phyloP scores from a whole-genome alignment of 306 rosid species.

The Citrullus mucosospermus region DNA sequence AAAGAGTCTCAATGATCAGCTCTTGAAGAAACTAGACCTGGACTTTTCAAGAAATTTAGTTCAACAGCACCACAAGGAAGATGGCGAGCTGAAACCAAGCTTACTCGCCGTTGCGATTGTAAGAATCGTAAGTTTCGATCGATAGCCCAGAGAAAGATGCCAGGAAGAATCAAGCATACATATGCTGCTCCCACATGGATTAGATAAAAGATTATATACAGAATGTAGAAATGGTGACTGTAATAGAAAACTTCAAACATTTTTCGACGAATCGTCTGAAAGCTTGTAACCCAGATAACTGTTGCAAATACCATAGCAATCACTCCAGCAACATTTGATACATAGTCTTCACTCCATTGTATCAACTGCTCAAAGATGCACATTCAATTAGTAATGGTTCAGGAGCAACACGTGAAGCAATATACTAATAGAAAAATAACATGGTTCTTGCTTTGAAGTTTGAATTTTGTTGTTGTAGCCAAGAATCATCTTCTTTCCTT shows the following conservation, averaged over 20 bases:
- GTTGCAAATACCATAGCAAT: conserved; percentile 38
- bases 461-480: background rate
- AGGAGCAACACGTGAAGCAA: background rate
- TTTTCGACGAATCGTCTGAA: conserved; percentile 30
- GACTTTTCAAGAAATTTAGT: conserved; percentile 45
- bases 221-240: conserved; percentile 45
- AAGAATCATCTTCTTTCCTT: background rate
- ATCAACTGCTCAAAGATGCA: conserved; percentile 10
- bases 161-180: conserved; percentile 46
- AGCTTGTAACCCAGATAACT: conserved; percentile 44
- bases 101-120: conserved; percentile 34
- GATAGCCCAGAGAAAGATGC: conserved; percentile 51
- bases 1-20: background rate
- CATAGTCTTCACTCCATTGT: conserved; percentile 38
- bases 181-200: conserved; percentile 43
- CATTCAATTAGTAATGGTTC: background rate
- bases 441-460: background rate
- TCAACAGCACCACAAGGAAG: conserved; percentile 40
- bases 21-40: conserved; percentile 11
- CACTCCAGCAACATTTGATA: conserved; percentile 52
- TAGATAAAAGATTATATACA: conserved; percentile 44
- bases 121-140: conserved; percentile 51
- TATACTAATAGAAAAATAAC: background rate
- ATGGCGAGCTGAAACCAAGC: conserved; percentile 39
- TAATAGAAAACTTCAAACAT: conserved; percentile 66